Percentiles rank a stretch among this genome's conserved stretches.
These are phyloP conservation scores for Baeospora myosura DNA, from an alignment of 1,284 basidiomycete genomes.

Conservation along the genomic window DNA sequence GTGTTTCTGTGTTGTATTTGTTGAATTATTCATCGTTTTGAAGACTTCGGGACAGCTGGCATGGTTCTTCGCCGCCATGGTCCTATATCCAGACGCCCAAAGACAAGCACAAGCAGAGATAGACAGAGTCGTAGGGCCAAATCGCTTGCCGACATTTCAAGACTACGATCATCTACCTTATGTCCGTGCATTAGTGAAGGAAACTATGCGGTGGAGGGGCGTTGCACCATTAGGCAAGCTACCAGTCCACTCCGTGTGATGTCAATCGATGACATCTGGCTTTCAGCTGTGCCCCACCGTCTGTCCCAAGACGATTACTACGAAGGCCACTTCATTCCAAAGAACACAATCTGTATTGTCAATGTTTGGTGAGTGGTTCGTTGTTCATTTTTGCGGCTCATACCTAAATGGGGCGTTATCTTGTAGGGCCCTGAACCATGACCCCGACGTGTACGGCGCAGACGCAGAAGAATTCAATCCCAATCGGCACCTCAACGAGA, in stretches of 20 bases:
- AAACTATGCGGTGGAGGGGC: constrained; percentile 11
- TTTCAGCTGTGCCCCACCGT: constrained; percentile 8
- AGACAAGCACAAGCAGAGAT: constrained; percentile 3
- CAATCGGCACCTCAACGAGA: constrained; percentile 15
- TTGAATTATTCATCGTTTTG: neutral
- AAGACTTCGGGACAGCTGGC: constrained; percentile 3
- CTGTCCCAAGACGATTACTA: constrained; percentile 13
- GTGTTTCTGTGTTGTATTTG: neutral
- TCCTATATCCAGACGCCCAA: constrained; percentile 2
- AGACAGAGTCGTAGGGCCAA: constrained; percentile 3
- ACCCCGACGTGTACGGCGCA: constrained; percentile 14
- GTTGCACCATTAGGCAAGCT: constrained; percentile 11
- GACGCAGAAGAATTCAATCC: constrained; percentile 17
- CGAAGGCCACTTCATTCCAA: constrained; percentile 13
- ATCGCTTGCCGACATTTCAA: constrained; percentile 4
- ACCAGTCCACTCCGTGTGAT: neutral
- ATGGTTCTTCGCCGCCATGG: constrained; percentile 4
- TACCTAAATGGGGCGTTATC: neutral
- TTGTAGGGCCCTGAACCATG: constrained; percentile 16
- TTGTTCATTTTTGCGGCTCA: neutral
- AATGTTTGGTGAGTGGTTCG: constrained; percentile 14
- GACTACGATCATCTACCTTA: neutral
- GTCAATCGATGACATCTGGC: neutral
- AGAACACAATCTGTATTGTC: constrained; percentile 13
- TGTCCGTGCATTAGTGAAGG: constrained; percentile 6